Conservation (phyloP, 257 asterid species). For the Rhazya stricta region DNA sequence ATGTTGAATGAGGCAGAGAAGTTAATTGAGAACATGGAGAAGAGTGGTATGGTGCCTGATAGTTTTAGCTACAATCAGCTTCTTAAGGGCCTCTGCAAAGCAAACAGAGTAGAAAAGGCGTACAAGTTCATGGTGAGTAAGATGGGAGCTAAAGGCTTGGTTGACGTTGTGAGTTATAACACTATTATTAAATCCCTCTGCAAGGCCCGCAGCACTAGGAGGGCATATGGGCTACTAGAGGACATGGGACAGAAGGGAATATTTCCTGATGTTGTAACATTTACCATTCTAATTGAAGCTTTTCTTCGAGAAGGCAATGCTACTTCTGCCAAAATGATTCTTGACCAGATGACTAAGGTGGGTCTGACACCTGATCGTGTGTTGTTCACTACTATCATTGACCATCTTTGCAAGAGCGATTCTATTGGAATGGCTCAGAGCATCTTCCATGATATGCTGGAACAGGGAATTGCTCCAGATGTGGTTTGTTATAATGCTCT, state of each 20-base stretch:
- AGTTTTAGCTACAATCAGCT: constrained; percentile 77
- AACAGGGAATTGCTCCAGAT: constrained; percentile 66
- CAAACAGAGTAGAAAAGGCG: constrained; percentile 72
- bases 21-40: constrained; percentile 66
- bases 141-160: constrained; percentile 70
- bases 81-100: constrained; percentile 78
- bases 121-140: constrained; percentile 47
- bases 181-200: constrained; percentile 70
- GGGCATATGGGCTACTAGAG: constrained; percentile 56
- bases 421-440: constrained; percentile 51
- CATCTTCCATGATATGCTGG: constrained; percentile 60
- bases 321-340: constrained; percentile 48
- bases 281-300: constrained; percentile 68
- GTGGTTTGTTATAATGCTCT: constrained; percentile 73
- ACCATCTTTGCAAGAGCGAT: constrained; percentile 65
- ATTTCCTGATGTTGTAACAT: constrained; percentile 72
- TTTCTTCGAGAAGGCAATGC: constrained; percentile 65
- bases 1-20: constrained; percentile 76
- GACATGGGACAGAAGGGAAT: constrained; percentile 76
- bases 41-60: constrained; percentile 60
- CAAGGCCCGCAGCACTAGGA: constrained; percentile 41
- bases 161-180: constrained; percentile 83
- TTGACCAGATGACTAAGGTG: constrained; percentile 63
- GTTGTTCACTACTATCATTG: constrained; percentile 60
- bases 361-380: constrained; percentile 57